Evolutionary conservation across 2,329 filamentous ascomycete genomes (phyloP).

Genomic region (Pyrenochaeta sp.): DNA sequence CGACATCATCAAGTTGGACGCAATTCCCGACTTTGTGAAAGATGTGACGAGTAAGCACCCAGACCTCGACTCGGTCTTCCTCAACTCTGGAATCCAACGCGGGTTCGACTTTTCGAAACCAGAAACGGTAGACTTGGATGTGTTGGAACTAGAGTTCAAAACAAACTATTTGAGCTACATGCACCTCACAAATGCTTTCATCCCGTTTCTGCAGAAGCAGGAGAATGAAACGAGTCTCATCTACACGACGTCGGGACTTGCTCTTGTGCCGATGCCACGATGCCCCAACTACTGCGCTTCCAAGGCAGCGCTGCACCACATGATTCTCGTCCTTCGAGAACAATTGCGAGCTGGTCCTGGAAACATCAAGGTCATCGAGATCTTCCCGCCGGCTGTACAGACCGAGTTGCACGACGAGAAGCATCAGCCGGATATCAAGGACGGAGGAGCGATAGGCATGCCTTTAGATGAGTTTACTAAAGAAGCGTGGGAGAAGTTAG

Average conservation of each 20-base stretch:
- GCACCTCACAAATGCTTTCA: constrained; percentile 58
- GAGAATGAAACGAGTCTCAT: constrained; percentile 52
- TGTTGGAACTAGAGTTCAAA: constrained; percentile 55
- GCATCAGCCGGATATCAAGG: constrained; percentile 62
- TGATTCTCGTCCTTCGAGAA: constrained; percentile 59
- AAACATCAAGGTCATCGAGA: constrained; percentile 62
- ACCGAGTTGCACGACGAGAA: constrained; percentile 64
- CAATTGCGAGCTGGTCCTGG: constrained; percentile 56
- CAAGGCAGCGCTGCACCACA: constrained; percentile 64
- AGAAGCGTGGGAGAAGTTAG: constrained; percentile 57
- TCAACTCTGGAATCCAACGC: constrained; percentile 63
- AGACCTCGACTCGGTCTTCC: constrained; percentile 60
- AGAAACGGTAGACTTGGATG: constrained; percentile 54
- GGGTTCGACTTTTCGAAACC: constrained; percentile 59
- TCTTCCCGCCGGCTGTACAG: constrained; percentile 64
- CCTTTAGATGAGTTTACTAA: constrained; percentile 61
- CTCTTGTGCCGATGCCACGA: constrained; percentile 56
- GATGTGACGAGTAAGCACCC: constrained; percentile 55
- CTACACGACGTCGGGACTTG: constrained; percentile 60
- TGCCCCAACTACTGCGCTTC: constrained; percentile 63
- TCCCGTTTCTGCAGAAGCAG: constrained; percentile 58
- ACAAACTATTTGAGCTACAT: constrained; percentile 61
- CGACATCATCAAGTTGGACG: constrained; percentile 59
- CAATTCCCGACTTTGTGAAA: constrained; percentile 55
- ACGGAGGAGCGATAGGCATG: constrained; percentile 61